phyloP scores from a whole-genome alignment of 2,329 filamentous ascomycete species.

The Beauveria sp. region DNA sequence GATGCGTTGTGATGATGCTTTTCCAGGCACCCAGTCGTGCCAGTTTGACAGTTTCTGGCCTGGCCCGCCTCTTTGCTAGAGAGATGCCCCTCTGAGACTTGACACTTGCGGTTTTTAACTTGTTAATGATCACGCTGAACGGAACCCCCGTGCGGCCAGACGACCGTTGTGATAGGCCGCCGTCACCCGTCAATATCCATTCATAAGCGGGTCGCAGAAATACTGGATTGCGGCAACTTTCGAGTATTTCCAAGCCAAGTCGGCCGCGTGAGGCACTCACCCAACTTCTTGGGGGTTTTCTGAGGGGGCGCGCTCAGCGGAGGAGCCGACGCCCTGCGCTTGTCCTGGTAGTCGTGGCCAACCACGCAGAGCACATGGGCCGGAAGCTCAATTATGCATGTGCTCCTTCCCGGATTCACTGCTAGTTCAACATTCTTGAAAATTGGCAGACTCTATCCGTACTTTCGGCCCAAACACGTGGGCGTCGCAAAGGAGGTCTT shows the following conservation, averaged over 20 bases:
- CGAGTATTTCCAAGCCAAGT: no score
- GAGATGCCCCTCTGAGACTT: not conserved
- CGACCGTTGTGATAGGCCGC: conserved; percentile 1
- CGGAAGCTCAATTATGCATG: not conserved
- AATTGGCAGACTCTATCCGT: no score
- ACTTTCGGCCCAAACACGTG: no score
- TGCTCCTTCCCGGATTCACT: not conserved
- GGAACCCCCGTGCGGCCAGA: not conserved
- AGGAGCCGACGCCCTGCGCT: not conserved
- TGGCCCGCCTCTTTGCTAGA: no score
- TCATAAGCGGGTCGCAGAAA: not conserved
- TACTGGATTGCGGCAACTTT: not conserved
- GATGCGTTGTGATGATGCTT: no score
- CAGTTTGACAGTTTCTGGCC: no score
- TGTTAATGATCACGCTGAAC: not conserved
- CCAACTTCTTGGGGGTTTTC: not conserved
- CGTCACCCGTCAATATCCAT: not conserved
- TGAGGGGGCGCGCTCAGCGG: not conserved
- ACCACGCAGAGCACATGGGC: not conserved
- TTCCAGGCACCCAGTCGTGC: no score
- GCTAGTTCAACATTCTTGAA: no score
- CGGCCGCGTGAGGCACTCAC: not conserved
- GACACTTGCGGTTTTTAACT: not conserved
- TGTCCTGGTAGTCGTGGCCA: not conserved
- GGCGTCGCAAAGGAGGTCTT: no score